Conservation (phyloP, 129 eudicot species). For the Escallonia rubra region DNA sequence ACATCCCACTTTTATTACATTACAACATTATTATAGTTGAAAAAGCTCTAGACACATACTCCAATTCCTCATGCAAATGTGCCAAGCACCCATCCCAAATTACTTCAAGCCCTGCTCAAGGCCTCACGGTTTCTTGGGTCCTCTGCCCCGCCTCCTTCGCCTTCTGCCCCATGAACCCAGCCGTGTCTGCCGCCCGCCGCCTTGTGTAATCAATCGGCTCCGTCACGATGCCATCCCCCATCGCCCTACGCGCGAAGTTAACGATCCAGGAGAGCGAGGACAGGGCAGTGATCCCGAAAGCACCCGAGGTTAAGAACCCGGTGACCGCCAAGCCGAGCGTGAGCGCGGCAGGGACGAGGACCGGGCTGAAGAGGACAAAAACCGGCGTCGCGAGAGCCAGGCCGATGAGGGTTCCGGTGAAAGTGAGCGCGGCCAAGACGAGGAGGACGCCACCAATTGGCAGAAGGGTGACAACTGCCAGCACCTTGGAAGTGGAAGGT, state of each 20-base stretch:
- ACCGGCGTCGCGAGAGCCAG: conserved; percentile 38
- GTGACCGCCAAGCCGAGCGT: conserved; percentile 23
- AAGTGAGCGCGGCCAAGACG: conserved; percentile 30
- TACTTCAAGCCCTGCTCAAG: background rate
- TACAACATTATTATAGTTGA: too few species aligned
- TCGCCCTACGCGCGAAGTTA: conserved; percentile 10
- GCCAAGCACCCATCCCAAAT: too few species aligned
- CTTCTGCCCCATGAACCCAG: conserved; percentile 15
- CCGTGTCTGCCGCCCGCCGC: conserved; percentile 4
- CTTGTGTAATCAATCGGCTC: conserved; percentile 1
- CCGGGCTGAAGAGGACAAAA: conserved; percentile 38
- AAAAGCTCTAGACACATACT: too few species aligned
- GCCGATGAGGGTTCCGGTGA: conserved; percentile 32
- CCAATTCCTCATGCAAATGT: too few species aligned
- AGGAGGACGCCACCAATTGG: conserved; percentile 38
- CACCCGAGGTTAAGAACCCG: conserved; percentile 34
- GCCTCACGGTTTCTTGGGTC: conserved; percentile 2
- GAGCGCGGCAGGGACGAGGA: conserved; percentile 38
- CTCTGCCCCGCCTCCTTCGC: conserved; percentile 15
- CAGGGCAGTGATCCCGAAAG: conserved; percentile 37
- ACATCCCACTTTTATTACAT: too few species aligned
- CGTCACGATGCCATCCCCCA: background rate
- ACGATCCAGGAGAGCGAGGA: conserved; percentile 25
- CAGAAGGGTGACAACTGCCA: conserved; percentile 37
- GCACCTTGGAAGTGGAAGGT: background rate